Conservation (phyloP, 768 basidiomycete species). For the Lentinula sp. region DNA sequence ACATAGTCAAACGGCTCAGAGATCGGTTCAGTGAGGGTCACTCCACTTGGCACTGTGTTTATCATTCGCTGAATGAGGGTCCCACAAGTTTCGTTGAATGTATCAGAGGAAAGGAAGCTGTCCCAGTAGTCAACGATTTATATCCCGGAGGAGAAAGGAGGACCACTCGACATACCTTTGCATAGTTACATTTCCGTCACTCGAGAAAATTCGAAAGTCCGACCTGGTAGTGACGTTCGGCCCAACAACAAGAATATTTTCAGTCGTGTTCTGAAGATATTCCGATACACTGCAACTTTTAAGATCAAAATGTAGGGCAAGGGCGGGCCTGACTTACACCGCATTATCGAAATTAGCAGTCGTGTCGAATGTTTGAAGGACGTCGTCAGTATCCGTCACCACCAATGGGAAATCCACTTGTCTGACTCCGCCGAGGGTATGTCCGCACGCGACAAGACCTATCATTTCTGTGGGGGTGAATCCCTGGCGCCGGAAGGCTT, state of each 20-base stretch:
- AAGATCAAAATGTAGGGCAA: neutral
- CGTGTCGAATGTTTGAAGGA: neutral
- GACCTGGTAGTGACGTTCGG: conserved; percentile 9
- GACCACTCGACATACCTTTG: conserved; percentile 5
- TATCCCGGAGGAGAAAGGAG: neutral
- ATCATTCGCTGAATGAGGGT: conserved; percentile 38
- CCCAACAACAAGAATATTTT: neutral
- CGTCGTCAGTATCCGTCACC: neutral
- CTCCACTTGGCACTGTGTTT: conserved; percentile 38
- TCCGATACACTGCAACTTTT: neutral
- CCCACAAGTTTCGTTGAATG: conserved; percentile 32
- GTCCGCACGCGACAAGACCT: conserved; percentile 1
- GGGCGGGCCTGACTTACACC: neutral
- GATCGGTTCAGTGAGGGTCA: conserved; percentile 36
- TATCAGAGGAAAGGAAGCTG: conserved; percentile 7
- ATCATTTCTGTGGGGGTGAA: conserved; percentile 2
- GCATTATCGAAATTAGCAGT: neutral
- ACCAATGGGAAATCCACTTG: neutral
- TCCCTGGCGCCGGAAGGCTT: neutral
- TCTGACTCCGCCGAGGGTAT: conserved; percentile 3
- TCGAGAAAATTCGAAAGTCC: conserved; percentile 17
- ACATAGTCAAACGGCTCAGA: conserved; percentile 28
- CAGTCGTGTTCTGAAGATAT: neutral
- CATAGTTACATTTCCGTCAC: conserved; percentile 17
- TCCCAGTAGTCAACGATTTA: neutral